Percentiles rank a stretch among this genome's conserved stretches.
Evolutionary conservation across 2,329 filamentous ascomycete genomes (phyloP).

Genomic region (Berkeleyomyces basicola): DNA sequence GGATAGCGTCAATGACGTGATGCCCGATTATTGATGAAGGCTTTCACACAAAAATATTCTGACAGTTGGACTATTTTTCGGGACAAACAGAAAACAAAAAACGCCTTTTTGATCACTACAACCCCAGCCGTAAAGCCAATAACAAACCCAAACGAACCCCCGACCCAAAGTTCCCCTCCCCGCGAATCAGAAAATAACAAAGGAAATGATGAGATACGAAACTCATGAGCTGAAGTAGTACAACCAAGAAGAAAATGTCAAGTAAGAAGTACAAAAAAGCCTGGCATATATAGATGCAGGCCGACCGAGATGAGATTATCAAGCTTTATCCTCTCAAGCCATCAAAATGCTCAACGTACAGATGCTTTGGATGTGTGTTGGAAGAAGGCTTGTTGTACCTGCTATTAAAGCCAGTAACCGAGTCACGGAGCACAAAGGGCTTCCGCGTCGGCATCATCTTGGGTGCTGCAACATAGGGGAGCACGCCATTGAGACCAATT

Average conservation of each 20-base stretch:
- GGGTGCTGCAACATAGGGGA: constrained; percentile 24
- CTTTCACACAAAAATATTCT: neutral
- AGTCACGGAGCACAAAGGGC: neutral
- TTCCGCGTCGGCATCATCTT: constrained; percentile 17
- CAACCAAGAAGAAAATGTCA: no score
- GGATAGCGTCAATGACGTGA: no score
- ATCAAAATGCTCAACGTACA: neutral
- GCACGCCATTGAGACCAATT: constrained; percentile 18
- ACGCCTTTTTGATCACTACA: neutral
- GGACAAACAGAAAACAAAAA: neutral
- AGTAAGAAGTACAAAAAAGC: no score
- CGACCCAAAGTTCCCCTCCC: neutral
- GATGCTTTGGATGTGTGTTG: neutral
- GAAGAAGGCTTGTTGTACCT: neutral
- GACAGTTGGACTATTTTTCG: neutral
- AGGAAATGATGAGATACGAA: neutral
- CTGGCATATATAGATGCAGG: no score
- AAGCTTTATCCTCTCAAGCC: neutral
- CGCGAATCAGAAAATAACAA: neutral
- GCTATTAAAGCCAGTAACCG: neutral
- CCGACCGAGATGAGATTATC: neutral
- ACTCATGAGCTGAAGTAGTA: no score
- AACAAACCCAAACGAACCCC: neutral
- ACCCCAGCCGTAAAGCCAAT: neutral
- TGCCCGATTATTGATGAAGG: neutral